phyloP scores from a whole-genome alignment of 768 basidiomycete species.

The Panaeolus cyanescens region DNA sequence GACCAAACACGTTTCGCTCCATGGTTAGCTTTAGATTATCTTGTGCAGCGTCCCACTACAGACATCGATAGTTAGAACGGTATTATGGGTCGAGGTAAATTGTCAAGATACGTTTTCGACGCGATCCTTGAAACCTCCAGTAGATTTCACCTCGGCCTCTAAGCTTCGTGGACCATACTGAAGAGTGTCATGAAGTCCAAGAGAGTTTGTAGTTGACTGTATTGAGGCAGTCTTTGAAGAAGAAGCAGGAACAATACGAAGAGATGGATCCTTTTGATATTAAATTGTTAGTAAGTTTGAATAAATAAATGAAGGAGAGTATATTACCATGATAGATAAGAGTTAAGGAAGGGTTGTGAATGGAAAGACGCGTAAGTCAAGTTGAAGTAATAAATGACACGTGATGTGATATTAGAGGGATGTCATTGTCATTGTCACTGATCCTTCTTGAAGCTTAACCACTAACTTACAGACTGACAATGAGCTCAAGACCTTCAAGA shows the following conservation, averaged over 20 bases:
- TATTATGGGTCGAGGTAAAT: background rate
- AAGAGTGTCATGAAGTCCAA: conserved; percentile 89
- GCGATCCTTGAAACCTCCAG: conserved; percentile 63
- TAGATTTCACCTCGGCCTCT: conserved; percentile 69
- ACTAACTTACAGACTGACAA: conserved; percentile 13
- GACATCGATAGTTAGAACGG: background rate
- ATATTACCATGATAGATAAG: conserved; percentile 31
- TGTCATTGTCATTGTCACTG: background rate
- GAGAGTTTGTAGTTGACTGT: conserved; percentile 65
- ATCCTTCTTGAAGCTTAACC: background rate
- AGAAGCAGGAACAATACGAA: conserved; percentile 58
- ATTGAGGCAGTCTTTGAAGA: conserved; percentile 63
- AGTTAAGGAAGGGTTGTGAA: conserved; percentile 7
- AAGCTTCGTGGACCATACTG: conserved; percentile 83
- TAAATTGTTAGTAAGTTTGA: background rate
- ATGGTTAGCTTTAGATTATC: conserved; percentile 84
- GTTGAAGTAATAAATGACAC: conserved; percentile 10
- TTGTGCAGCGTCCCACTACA: conserved; percentile 93
- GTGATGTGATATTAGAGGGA: conserved; percentile 8
- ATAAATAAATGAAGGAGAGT: background rate
- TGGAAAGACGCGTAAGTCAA: conserved; percentile 23
- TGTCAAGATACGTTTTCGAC: conserved; percentile 67
- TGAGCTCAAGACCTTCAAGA: conserved; percentile 50
- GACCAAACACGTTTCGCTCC: conserved; percentile 80
- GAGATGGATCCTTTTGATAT: conserved; percentile 45